These are phyloP conservation scores for Maudiozyma turicensis DNA, from an alignment of 805 yeast species.

Conservation along the genomic window DNA sequence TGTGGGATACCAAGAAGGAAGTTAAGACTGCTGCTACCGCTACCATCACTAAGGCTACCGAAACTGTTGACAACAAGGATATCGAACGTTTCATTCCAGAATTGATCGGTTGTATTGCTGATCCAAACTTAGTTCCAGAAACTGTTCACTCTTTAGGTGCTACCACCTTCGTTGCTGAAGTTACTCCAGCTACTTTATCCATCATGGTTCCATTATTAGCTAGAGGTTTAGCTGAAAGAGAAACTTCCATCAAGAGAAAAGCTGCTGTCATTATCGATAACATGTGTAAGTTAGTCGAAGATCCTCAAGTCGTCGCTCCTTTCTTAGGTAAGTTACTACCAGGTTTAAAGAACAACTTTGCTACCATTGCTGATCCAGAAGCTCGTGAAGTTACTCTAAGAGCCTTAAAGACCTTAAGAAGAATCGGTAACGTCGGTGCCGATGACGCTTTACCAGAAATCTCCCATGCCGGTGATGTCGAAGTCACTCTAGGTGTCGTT, in stretches of 20 bases:
- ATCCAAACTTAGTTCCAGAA: slow-evolving; percentile 96
- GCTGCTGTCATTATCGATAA: slow-evolving; percentile 98
- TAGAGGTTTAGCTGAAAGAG: slow-evolving; percentile 99
- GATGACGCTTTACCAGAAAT: slow-evolving; percentile 91
- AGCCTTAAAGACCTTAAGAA: slow-evolving; percentile 93
- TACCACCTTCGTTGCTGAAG: slow-evolving; percentile 98
- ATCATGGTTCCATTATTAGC: slow-evolving; percentile 98
- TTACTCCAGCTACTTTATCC: slow-evolving; percentile 97
- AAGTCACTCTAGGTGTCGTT: slow-evolving; percentile 78
- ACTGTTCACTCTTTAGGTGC: slow-evolving; percentile 99
- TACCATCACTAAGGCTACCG: slow-evolving; percentile 93
- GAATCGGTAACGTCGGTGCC: slow-evolving; percentile 95
- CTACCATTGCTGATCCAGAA: slow-evolving; percentile 99
- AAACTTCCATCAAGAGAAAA: slow-evolving; percentile 98
- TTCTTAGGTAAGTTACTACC: slow-evolving; percentile 94
- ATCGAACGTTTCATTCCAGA: slow-evolving; percentile 98
- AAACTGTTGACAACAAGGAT: slow-evolving; percentile 99
- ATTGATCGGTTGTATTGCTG: slow-evolving; percentile 91
- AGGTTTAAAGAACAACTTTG: slow-evolving; percentile 86
- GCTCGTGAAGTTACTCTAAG: slow-evolving; percentile 97
- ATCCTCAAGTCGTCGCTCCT: slow-evolving; percentile 99
- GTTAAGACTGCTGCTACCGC: slow-evolving; percentile 94
- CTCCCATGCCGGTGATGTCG: slow-evolving; percentile 96
- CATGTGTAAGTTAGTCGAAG: slow-evolving; percentile 99
- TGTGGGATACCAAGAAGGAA: slow-evolving; percentile 99